These are phyloP conservation scores for Rhizophora apiculata DNA, from an alignment of 345 rosid genomes.

Conservation along the genomic window DNA sequence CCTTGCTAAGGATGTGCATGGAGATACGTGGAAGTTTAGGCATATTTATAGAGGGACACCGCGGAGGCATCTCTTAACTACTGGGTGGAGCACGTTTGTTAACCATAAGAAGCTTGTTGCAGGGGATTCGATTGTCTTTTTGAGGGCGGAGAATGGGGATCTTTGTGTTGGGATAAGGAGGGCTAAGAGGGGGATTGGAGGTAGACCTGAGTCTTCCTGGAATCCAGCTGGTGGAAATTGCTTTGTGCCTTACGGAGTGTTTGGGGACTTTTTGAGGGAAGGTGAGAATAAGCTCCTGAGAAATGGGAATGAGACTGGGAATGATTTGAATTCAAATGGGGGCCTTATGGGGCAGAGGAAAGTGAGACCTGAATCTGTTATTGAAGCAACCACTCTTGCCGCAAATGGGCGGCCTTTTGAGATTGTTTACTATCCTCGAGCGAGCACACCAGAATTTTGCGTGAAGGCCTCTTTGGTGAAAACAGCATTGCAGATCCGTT, in stretches of 20 bases:
- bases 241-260: constrained; percentile 42
- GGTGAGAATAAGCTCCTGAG: constrained; percentile 49
- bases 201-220: constrained; percentile 48
- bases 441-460: constrained; percentile 27
- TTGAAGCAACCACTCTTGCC: constrained; percentile 24
- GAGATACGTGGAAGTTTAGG: constrained; percentile 88
- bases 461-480: constrained; percentile 27
- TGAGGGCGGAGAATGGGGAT: constrained; percentile 83
- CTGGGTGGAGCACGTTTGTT: constrained; percentile 98
- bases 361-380: constrained; percentile 21
- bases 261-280: constrained; percentile 50
- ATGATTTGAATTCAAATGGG: constrained; percentile 19
- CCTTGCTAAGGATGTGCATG: constrained; percentile 90
- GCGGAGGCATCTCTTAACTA: constrained; percentile 90
- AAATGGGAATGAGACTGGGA: constrained; percentile 11
- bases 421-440: constrained; percentile 31
- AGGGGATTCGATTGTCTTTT: constrained; percentile 88
- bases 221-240: constrained; percentile 39
- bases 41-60: constrained; percentile 97
- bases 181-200: constrained; percentile 55
- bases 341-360: constrained; percentile 25
- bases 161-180: constrained; percentile 90
- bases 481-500: constrained; percentile 28
- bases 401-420: constrained; percentile 28
- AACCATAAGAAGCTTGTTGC: constrained; percentile 97